These are phyloP conservation scores for Aspergillus baeticus DNA, from an alignment of 495 filamentous ascomycete species.

Conservation along the genomic window DNA sequence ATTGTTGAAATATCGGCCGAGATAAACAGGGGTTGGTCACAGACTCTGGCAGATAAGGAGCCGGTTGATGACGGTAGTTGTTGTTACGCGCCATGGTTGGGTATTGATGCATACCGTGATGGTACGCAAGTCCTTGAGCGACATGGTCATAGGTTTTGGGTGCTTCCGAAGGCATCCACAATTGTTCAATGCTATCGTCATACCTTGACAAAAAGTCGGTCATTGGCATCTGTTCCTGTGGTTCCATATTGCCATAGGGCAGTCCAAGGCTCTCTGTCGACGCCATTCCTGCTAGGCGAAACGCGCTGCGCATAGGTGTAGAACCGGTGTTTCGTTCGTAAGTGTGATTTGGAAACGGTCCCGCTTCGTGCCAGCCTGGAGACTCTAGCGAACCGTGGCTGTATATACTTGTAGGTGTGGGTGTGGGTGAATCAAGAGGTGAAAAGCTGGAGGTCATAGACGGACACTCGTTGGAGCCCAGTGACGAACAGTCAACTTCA, in stretches of 20 bases:
- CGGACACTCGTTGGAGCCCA: constrained; percentile 47
- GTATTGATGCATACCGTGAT: constrained; percentile 38
- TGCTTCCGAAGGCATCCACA: constrained; percentile 41
- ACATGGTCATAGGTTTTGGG: constrained; percentile 40
- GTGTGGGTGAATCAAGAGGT: constrained; percentile 44
- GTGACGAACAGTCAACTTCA: constrained; percentile 43
- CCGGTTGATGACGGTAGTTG: constrained; percentile 36
- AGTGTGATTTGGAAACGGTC: constrained; percentile 28
- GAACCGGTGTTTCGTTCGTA: constrained; percentile 35
- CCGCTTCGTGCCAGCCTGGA: constrained; percentile 41
- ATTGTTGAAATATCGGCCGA: constrained; percentile 44
- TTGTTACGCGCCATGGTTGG: constrained; percentile 37
- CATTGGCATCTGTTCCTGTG: constrained; percentile 39
- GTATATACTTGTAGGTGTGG: constrained; percentile 45
- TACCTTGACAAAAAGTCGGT: constrained; percentile 42
- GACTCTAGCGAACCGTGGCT: constrained; percentile 43
- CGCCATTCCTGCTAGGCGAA: constrained; percentile 37
- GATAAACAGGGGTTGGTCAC: constrained; percentile 44
- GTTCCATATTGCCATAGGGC: constrained; percentile 35
- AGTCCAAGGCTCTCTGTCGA: constrained; percentile 35
- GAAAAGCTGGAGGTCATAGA: constrained; percentile 48
- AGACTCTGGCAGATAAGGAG: constrained; percentile 40
- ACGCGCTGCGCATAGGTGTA: constrained; percentile 40
- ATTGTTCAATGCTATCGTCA: constrained; percentile 44
- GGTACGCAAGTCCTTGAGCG: constrained; percentile 32